Conservation (phyloP, 1,139 yeast genomes). For the Trichomonascaceae sp. region DNA sequence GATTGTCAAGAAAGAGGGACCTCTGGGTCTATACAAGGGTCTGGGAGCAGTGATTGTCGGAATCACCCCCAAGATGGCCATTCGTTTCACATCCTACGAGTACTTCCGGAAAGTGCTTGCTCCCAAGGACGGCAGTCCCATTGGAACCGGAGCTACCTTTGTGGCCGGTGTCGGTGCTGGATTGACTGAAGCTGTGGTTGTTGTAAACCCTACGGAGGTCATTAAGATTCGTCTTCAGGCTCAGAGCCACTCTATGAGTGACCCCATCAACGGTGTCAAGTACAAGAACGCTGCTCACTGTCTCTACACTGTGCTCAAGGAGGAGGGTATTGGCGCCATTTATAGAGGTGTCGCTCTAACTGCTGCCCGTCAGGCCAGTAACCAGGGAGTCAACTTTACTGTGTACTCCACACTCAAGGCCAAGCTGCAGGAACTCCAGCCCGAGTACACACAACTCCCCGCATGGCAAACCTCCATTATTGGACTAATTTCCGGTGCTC, state of each 20-base stretch:
- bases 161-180: slow-evolving; percentile 97
- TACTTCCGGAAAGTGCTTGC: slow-evolving; percentile 63
- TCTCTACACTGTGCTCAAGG: slow-evolving; percentile 66
- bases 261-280: slow-evolving; percentile 67
- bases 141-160: slow-evolving; percentile 57
- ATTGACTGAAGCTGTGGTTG: slow-evolving; percentile 85
- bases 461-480: slow-evolving; percentile 89
- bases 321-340: slow-evolving; percentile 80
- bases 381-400: slow-evolving; percentile 97
- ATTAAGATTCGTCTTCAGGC: slow-evolving; percentile 95
- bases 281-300: slow-evolving; percentile 93
- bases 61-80: slow-evolving; percentile 96
- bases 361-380: slow-evolving; percentile 95
- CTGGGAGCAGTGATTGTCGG: slow-evolving; percentile 96
- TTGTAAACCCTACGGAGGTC: slow-evolving; percentile 95
- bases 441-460: slow-evolving; percentile 62
- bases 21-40: slow-evolving; percentile 84
- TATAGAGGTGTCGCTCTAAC: slow-evolving; percentile 94
- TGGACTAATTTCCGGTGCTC: slow-evolving; percentile 89
- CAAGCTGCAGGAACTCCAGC: slow-evolving; percentile 42
- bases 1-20: slow-evolving; percentile 70
- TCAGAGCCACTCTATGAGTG: slow-evolving; percentile 80
- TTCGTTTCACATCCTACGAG: slow-evolving; percentile 89
- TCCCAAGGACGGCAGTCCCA: slow-evolving; percentile 47
- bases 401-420: slow-evolving; percentile 81